Evolutionary conservation across 305 asterid species (phyloP), one percentile per base, ranked within the genome.

Genomic region (Fraxinus latifolia): DNA sequence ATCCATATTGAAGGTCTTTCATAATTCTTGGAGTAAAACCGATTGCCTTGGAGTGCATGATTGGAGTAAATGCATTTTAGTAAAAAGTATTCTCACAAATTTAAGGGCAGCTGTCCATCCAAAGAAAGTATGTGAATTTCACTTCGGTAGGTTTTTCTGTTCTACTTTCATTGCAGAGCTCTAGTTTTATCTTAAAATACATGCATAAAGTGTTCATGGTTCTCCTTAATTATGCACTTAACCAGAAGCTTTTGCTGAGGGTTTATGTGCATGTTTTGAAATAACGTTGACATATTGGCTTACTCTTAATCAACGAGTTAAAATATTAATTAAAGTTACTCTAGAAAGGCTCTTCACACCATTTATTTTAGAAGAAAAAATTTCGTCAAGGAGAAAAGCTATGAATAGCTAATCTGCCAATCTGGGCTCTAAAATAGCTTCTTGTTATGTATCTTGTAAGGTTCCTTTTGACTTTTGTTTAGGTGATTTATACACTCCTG

Each of bases 401-500:
- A 27, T 11, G 9, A 68, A 27, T 68, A 4, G 74, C 8, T 68
- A 39, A 39, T 39, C 47, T 39, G 47, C 14, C 47, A 29, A n/a
- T 29, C 39, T 68, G 37, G 74, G 37, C 74, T 29, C 21, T 68
- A 68, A 65, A 62, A 65, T 65, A 65, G 32, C 34, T 21, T 25
- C 15, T 32, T 21, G 6, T 67, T 27, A 67, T 68, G 15, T 68
- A 12, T 68, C 17, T 23, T 68, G 25, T 55, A 29, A 68, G 36
- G n/a, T 1, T 8, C 71, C 47, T 25, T 74, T 8, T 17, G 3
- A 74, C 27, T 27, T 12, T 5, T 37, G 39, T 32, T 77, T 25
- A 36, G 32, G 29, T 84, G 33, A 78, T 68, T 55, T 71, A 15
- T 29, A 73, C 62, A 77, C 76, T 78, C 53, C 27, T 65, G 81